Conservation (phyloP, 257 asterid species). For the Gentiana straminea region DNA sequence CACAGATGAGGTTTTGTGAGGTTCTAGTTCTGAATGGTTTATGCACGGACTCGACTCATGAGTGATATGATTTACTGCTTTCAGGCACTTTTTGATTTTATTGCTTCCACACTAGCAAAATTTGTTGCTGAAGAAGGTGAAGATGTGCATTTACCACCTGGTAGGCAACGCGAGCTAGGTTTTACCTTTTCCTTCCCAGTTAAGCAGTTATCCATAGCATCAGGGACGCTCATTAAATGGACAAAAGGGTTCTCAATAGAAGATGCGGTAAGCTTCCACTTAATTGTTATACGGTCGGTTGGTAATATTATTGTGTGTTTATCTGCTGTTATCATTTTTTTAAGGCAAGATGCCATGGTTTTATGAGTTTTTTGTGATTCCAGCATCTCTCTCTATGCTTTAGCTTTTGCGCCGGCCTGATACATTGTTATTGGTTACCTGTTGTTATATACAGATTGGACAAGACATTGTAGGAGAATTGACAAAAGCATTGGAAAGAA, state of each 20-base stretch:
- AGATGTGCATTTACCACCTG: conserved; percentile 44
- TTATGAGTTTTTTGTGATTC: no score
- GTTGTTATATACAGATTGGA: conserved; percentile 47
- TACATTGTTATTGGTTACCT: conserved; percentile 1
- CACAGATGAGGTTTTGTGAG: background rate
- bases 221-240: conserved; percentile 87
- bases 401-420: conserved; percentile 3
- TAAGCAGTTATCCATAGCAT: conserved; percentile 62
- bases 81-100: conserved; percentile 72
- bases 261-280: conserved; percentile 33
- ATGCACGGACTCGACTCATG: background rate
- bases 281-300: no score
- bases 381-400: background rate
- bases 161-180: conserved; percentile 82
- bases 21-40: conserved; percentile 3
- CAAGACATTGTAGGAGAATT: conserved; percentile 72
- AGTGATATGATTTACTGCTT: conserved; percentile 4
- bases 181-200: conserved; percentile 96
- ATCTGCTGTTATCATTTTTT: no score
- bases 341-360: no score
- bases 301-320: no score
- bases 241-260: conserved; percentile 84
- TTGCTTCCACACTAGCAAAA: conserved; percentile 56
- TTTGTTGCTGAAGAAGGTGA: conserved; percentile 73
- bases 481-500: conserved; percentile 73